Evolutionary conservation across 495 filamentous ascomycete species (phyloP).

Genomic region (Astrocystis sublimbata): DNA sequence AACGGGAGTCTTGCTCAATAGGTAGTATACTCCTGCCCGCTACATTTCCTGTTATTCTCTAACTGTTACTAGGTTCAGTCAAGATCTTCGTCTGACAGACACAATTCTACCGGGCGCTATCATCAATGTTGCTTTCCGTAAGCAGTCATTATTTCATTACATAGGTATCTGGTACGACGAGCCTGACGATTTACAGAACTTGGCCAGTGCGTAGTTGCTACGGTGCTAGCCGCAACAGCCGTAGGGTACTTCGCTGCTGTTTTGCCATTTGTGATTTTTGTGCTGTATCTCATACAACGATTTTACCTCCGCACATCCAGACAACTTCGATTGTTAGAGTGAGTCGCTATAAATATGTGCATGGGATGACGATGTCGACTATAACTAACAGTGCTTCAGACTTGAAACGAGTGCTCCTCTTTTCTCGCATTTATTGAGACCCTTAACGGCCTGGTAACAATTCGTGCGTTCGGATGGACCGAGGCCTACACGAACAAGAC

Average conservation of each 20-base stretch:
- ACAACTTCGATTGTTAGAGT: conserved; percentile 58
- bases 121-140: conserved; percentile 10
- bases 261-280: conserved; percentile 26
- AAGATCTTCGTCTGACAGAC: conserved; percentile 12
- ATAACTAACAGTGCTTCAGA: conserved; percentile 20
- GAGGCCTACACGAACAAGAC: conserved; percentile 44
- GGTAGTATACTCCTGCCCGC: not conserved
- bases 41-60: not conserved
- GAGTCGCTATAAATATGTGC: conserved; percentile 26
- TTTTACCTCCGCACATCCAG: conserved; percentile 61
- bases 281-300: conserved; percentile 56
- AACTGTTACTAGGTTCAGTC: not conserved
- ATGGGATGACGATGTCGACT: not conserved
- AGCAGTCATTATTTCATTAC: not conserved
- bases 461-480: conserved; percentile 61
- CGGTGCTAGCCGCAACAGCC: conserved; percentile 16
- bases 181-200: conserved; percentile 5
- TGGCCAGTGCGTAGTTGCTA: conserved; percentile 16
- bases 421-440: conserved; percentile 50
- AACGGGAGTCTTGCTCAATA: conserved; percentile 9
- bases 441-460: conserved; percentile 47
- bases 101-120: conserved; percentile 1
- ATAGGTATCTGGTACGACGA: not conserved
- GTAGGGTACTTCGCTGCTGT: conserved; percentile 22
- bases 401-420: conserved; percentile 8